These are phyloP conservation scores for Gnetum montanum DNA, from an alignment of 75 land plant genomes.

Conservation along the genomic window DNA sequence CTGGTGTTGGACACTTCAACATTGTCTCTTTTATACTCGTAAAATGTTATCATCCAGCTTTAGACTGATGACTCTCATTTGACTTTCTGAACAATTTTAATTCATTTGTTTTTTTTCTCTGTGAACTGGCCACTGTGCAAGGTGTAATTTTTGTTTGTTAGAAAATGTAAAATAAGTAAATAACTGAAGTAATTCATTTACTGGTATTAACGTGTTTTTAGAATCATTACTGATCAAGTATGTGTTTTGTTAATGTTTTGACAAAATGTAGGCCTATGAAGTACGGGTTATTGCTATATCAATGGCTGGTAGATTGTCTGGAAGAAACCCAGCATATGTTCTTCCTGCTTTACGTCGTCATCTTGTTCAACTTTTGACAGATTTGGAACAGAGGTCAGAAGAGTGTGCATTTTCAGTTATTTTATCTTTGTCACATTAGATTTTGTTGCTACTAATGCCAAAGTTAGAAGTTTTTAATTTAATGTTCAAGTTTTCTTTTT, in stretches of 20 bases:
- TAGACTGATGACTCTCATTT: too few relatives aligned
- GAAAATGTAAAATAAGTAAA: background rate
- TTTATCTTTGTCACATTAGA: too few relatives aligned
- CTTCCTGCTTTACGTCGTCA: slow-evolving; percentile 96
- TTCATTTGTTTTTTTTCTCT: background rate
- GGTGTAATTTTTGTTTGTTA: background rate
- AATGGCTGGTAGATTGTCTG: slow-evolving; percentile 85
- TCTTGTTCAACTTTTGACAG: slow-evolving; percentile 84
- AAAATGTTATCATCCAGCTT: too few relatives aligned
- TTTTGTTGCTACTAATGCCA: too few relatives aligned
- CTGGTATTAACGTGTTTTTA: too few relatives aligned
- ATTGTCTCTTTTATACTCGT: too few relatives aligned
- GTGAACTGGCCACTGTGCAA: background rate
- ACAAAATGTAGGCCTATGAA: slow-evolving; percentile 71
- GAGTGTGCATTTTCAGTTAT: too few relatives aligned
- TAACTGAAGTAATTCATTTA: too few relatives aligned
- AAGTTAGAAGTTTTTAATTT: too few relatives aligned
- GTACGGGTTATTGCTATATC: slow-evolving; percentile 79
- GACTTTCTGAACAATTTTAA: too few relatives aligned
- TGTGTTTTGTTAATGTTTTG: background rate
- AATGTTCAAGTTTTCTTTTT: too few relatives aligned
- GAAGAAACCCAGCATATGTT: slow-evolving; percentile 96
- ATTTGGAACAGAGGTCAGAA: slow-evolving; percentile 72
- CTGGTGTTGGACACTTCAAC: too few relatives aligned
- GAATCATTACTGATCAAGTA: background rate